phyloP scores from a whole-genome alignment of 139 green algal genomes.

The Nannochloris sp. region DNA sequence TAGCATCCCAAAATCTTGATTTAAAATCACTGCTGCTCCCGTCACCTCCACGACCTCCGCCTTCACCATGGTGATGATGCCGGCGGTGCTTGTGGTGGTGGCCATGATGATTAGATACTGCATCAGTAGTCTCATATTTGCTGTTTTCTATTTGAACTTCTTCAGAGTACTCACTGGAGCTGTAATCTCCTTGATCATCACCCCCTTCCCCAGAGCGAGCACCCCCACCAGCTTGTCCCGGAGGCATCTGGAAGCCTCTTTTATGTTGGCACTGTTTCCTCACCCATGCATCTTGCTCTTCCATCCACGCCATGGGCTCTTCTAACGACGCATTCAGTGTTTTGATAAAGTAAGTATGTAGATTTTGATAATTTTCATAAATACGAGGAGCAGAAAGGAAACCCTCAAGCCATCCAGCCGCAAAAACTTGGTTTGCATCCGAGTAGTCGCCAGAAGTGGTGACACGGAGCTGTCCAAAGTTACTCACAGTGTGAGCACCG shows the following conservation, averaged over 20 bases:
- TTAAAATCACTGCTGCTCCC: not conserved
- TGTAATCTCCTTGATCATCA: too few relatives aligned
- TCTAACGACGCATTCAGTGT: conserved; percentile 33
- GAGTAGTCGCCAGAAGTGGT: conserved; percentile 3
- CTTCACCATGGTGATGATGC: too few relatives aligned
- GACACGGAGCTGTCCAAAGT: conserved; percentile 52
- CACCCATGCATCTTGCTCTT: conserved; percentile 45
- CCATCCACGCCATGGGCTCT: conserved; percentile 30
- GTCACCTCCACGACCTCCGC: too few relatives aligned
- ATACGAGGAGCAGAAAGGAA: conserved; percentile 51
- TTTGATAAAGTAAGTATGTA: conserved; percentile 23
- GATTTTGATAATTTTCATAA: conserved; percentile 47
- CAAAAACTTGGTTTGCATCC: conserved; percentile 22
- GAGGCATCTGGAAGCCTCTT: not conserved
- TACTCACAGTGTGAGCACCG: conserved; percentile 26
- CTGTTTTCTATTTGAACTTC: too few relatives aligned
- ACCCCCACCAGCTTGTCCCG: not conserved
- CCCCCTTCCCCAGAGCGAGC: not conserved
- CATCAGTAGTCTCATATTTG: too few relatives aligned
- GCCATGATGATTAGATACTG: not conserved
- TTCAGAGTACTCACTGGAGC: too few relatives aligned
- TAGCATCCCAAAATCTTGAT: conserved; percentile 33
- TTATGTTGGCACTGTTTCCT: conserved; percentile 2
- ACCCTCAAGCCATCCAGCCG: conserved; percentile 56
- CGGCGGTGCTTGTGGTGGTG: not conserved